phyloP scores from a whole-genome alignment of 805 yeast genomes.

The Kregervanrija delftensis region DNA sequence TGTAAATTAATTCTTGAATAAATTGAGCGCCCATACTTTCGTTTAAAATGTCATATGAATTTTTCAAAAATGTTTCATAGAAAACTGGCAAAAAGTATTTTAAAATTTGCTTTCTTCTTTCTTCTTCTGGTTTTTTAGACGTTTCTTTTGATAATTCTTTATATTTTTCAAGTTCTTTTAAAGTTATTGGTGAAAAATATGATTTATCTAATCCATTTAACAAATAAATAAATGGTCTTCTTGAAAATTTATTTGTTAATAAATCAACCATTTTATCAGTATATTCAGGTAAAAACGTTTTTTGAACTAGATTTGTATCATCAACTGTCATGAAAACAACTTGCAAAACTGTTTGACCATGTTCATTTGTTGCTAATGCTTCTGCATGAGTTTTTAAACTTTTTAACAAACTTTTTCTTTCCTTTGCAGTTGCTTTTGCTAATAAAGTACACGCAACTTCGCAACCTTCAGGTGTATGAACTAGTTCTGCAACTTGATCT shows the following conservation, averaged over 20 bases:
- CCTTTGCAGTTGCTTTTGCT: conserved; percentile 84
- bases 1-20: conserved; percentile 65
- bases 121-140: conserved; percentile 77
- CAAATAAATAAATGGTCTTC: conserved; percentile 84
- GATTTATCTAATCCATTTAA: conserved; percentile 73
- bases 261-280: conserved; percentile 47
- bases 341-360: conserved; percentile 76
- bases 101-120: conserved; percentile 66
- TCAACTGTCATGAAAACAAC: conserved; percentile 82
- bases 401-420: conserved; percentile 73
- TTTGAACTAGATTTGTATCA: conserved; percentile 79
- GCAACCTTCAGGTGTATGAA: conserved; percentile 91
- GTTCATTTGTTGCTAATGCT: conserved; percentile 73
- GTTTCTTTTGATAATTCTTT: conserved; percentile 58
- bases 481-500: conserved; percentile 90
- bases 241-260: conserved; percentile 64
- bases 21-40: conserved; percentile 82
- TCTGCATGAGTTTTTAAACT: conserved; percentile 69
- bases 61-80: conserved; percentile 44
- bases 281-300: conserved; percentile 60
- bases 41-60: conserved; percentile 46
- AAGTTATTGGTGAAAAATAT: conserved; percentile 66
- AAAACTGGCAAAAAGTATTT: conserved; percentile 60
- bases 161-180: conserved; percentile 54
- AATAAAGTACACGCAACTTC: conserved; percentile 81